Evolutionary conservation across 768 basidiomycete genomes (phyloP), one percentile per base, ranked within the genome.

Genomic region (Lentinula edodes): DNA sequence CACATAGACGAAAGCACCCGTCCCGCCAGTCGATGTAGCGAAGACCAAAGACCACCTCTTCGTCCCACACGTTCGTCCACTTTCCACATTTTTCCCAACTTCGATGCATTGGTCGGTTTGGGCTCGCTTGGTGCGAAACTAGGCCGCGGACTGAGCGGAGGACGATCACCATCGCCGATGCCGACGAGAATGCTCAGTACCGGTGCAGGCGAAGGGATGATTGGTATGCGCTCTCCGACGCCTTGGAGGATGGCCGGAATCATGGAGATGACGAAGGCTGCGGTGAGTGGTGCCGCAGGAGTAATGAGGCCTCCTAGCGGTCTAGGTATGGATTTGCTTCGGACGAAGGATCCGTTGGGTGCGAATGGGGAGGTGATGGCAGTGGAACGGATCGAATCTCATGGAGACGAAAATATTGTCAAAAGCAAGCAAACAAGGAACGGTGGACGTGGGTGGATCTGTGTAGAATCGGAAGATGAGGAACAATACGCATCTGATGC

Each of bases 1-100:
- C 53, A 20, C 0, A 54, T 39, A 6, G 28, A 2, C 15, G 35
- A 13, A 39, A 6, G n/a, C 16, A 13, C 23, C 10, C 38, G 15
- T 6, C 39, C 55, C 23, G 20, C 20, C 55, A 41, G 39, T 8
- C 28, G 3, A 18, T 39, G 36, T 16, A 28, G n/a, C 5, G 32
- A 15, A 12, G 52, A 10, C 12, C 52, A 18, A 55, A 35, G 35
- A 48, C 38, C 57, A 5, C 58, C 58, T 36, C 48, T 39, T 18
- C 58, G 58, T 35, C 58, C 58, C 34, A 28, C 58, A 10, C 58
- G 58, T 18, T 59, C 46, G 36, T 39, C 58, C 8, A 48, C 58
- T 4, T 48, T 59, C 35, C 58, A 59, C 46, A 48, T 59, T 32
- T 51, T 59, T 39, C 58, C 58, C 58, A 59, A 59, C 35, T 59